These are phyloP conservation scores for Laguncularia racemosa DNA, from an alignment of 345 rosid genomes.

Conservation along the genomic window DNA sequence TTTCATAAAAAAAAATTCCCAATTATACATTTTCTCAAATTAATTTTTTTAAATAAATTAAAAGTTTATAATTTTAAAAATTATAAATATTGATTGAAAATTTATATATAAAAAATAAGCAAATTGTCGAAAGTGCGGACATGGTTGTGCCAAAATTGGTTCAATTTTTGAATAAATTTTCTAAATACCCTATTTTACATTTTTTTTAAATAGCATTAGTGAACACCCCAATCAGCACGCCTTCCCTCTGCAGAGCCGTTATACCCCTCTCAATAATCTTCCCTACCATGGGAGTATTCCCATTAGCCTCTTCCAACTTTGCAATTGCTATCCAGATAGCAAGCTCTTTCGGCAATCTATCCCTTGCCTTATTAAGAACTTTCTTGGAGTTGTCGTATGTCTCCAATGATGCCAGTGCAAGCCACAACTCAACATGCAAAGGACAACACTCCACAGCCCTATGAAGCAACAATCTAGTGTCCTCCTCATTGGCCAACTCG, in stretches of 20 bases:
- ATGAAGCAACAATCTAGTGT: slow-evolving; percentile 67
- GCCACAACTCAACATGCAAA: slow-evolving; percentile 78
- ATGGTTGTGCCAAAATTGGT: too few species aligned
- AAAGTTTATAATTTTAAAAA: too few species aligned
- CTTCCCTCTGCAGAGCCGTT: slow-evolving; percentile 78
- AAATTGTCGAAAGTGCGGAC: too few species aligned
- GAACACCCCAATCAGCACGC: too few species aligned
- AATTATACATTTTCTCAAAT: too few species aligned
- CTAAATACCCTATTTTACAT: too few species aligned
- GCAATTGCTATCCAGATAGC: slow-evolving; percentile 92
- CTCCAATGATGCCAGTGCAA: slow-evolving; percentile 83
- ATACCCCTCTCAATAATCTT: slow-evolving; percentile 91
- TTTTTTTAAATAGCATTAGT: too few species aligned
- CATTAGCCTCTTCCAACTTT: slow-evolving; percentile 91
- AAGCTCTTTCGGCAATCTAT: slow-evolving; percentile 70
- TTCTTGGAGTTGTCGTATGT: slow-evolving; percentile 67
- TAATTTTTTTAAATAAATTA: too few species aligned
- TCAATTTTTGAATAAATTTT: too few species aligned
- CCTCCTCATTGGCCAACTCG: slow-evolving; percentile 67
- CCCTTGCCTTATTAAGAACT: slow-evolving; percentile 71
- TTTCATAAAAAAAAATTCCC: too few species aligned
- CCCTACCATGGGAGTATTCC: slow-evolving; percentile 62
- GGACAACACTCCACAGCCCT: slow-evolving; percentile 95
- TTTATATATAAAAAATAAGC: too few species aligned
- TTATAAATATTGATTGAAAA: too few species aligned